Base-by-base conservation (phyloP, 495 filamentous ascomycete genomes). In the Rostrohypoxylon terebratum region DNA sequence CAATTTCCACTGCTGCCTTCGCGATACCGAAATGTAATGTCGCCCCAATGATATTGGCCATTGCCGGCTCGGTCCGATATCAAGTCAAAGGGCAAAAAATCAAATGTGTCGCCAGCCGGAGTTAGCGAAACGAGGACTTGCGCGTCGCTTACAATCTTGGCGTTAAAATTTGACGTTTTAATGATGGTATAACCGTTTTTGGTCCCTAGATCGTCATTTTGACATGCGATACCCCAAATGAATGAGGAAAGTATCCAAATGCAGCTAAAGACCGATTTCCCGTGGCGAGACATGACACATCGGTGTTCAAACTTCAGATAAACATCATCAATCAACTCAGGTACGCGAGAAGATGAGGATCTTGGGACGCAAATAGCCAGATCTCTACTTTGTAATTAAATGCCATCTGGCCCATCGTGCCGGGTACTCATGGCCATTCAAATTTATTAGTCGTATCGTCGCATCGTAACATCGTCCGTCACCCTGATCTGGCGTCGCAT, bases 41-140 rank as follows among this genome's bases (percentile, higher is more conserved):
- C 85, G 16, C 85, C 85, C 66, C 80, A 82, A 68, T 87, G 85
- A 59, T 87, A 85, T 38, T 86, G 79, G 21, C 82, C 81, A 61
- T 85, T 82, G 18, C 76, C 78, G 36, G 79, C 77, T 13, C 85
- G 78, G 1, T 66, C 73, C 1, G 77, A 66, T 31, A 86, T 73
- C 44, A 78, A 59, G 63, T 86, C 82, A n/a, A 73, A 82, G 6
- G 85, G 84, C 21, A 83, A 75, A 62, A 87, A 87, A 69, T 86
- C 84, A 60, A 85, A 87, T 8, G 75, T 59, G 21, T 74, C 66
- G 1, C 73, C 74, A 0, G 76, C 58, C 18, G 84, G 77, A 11
- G 71, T 81, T 20, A 87, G 71, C 31, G 84, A 87, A 21, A 75
- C 80, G 6, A 87, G 80, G 1, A 78, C 73, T 59, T 81, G 77